Base-by-base conservation (phyloP, 2,329 filamentous ascomycete genomes). In the Mycocentrospora acerina region DNA sequence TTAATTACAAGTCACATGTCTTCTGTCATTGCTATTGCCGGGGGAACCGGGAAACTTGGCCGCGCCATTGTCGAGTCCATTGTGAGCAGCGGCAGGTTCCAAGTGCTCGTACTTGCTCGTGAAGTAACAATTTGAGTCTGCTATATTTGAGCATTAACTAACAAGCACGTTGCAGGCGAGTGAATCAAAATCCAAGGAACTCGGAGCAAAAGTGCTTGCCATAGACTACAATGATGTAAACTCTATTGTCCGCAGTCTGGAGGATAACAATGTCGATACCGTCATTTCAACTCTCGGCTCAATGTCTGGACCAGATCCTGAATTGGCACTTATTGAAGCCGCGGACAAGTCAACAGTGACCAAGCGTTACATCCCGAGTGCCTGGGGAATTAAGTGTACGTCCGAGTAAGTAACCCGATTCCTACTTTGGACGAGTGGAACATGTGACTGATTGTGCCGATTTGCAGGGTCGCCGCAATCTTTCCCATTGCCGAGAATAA, bases 1-100 rank as follows among this genome's bases (percentile, higher is more conserved):
- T n/a, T n/a, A n/a, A n/a, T n/a, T n/a, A n/a, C n/a, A n/a, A n/a
- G n/a, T n/a, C n/a, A n/a, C n/a, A n/a, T n/a, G n/a, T n/a, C n/a
- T n/a, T n/a, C n/a, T n/a, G n/a, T 33, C 33, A 35, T 57, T 29
- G 51, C 51, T 13, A 36, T 53, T 18, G 51, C 53, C 3, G 51
- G 51, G 19, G 53, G 53, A 7, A 50, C 49, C n/a, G 51, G 53
- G 17, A 44, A 44, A 9, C 29, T 55, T 25, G 53, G 53, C 15
- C 47, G 47, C 19, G 37, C 40, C 19, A 49, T 57, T 19, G 44
- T 51, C 29, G 53, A 40, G 11, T 22, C 29, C n/a, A 27, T 41
- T 16, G 13, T 41, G 12, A 28, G 18, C 3, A 13, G 32, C 17
- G 39, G 34, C 1, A 10, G 18, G 3, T 35, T 29, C 10, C 18